Conservation (phyloP, 768 basidiomycete genomes). For the Pisolithus marmoratus region DNA sequence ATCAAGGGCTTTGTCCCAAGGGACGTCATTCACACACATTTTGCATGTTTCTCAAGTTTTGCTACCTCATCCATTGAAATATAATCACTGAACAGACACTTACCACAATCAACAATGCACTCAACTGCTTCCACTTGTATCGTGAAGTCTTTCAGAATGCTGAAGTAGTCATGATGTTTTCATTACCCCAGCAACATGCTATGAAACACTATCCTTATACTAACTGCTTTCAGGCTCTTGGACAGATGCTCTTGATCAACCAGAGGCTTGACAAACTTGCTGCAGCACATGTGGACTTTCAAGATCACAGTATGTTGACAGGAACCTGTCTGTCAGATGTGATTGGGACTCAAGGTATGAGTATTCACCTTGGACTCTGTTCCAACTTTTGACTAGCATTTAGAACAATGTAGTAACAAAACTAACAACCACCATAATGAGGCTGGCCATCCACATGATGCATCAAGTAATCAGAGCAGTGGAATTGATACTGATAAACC, state of each 20-base stretch:
- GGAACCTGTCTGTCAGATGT: slow-evolving; percentile 3
- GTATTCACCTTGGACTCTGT: background rate
- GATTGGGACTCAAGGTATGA: background rate
- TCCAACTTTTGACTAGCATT: background rate
- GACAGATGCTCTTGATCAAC: slow-evolving; percentile 30
- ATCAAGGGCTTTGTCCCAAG: background rate
- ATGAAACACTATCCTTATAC: slow-evolving; percentile 27
- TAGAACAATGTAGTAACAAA: background rate
- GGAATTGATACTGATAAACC: background rate
- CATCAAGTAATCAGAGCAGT: background rate
- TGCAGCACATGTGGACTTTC: slow-evolving; percentile 14
- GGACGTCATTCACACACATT: background rate
- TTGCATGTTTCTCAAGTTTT: slow-evolving; percentile 18
- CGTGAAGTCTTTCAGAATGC: slow-evolving; percentile 11
- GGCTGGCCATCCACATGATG: background rate
- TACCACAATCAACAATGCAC: slow-evolving; percentile 7
- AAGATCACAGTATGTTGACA: slow-evolving; percentile 16
- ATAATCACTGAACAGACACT: slow-evolving; percentile 18
- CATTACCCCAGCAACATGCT: slow-evolving; percentile 29
- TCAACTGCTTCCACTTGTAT: slow-evolving; percentile 18
- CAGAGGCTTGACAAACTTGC: slow-evolving; percentile 25
- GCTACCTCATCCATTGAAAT: slow-evolving; percentile 20
- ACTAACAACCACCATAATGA: background rate
- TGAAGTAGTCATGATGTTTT: slow-evolving; percentile 15
- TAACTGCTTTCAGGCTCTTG: slow-evolving; percentile 15